Conservation (phyloP, 2,329 filamentous ascomycete species). For the Zasmidium cellare region DNA sequence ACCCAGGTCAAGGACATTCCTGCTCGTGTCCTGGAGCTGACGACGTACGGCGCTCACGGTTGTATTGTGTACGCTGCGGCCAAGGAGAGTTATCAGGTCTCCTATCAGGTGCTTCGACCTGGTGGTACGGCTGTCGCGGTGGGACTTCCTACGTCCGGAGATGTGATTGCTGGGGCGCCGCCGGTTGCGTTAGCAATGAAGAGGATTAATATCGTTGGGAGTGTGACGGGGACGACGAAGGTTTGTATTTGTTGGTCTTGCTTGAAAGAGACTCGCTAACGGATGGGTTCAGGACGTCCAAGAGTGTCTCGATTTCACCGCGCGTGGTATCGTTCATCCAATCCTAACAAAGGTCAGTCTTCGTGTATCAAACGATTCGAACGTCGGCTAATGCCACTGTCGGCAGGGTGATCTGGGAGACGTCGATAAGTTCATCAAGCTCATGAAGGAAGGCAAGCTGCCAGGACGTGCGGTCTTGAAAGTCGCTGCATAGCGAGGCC, state of each 20-base stretch:
- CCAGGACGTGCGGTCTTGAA: slow-evolving; percentile 45
- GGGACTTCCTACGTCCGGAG: slow-evolving; percentile 36
- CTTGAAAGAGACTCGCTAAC: slow-evolving; percentile 4
- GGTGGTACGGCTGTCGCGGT: slow-evolving; percentile 41
- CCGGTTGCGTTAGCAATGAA: slow-evolving; percentile 42
- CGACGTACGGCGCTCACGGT: slow-evolving; percentile 40
- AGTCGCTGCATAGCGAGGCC: slow-evolving; percentile 25
- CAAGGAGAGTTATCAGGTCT: slow-evolving; percentile 38
- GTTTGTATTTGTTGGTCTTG: slow-evolving; percentile 7
- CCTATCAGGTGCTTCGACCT: slow-evolving; percentile 35
- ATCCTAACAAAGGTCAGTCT: slow-evolving; percentile 38
- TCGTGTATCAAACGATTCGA: too few relatives aligned
- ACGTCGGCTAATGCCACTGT: too few relatives aligned
- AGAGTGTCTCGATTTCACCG: slow-evolving; percentile 47
- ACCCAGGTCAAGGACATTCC: slow-evolving; percentile 35
- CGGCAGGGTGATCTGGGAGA: slow-evolving; percentile 30
- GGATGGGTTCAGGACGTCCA: slow-evolving; percentile 38
- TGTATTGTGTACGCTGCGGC: slow-evolving; percentile 40
- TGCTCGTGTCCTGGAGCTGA: slow-evolving; percentile 37
- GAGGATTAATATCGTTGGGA: slow-evolving; percentile 45
- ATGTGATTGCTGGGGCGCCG: slow-evolving; percentile 39
- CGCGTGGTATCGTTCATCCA: slow-evolving; percentile 42
- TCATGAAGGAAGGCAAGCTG: slow-evolving; percentile 42
- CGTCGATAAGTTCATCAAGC: slow-evolving; percentile 41
- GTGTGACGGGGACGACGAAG: slow-evolving; percentile 44